Evolutionary conservation across 805 yeast species (phyloP).

Genomic region (Saccharomycopsis microspora): DNA sequence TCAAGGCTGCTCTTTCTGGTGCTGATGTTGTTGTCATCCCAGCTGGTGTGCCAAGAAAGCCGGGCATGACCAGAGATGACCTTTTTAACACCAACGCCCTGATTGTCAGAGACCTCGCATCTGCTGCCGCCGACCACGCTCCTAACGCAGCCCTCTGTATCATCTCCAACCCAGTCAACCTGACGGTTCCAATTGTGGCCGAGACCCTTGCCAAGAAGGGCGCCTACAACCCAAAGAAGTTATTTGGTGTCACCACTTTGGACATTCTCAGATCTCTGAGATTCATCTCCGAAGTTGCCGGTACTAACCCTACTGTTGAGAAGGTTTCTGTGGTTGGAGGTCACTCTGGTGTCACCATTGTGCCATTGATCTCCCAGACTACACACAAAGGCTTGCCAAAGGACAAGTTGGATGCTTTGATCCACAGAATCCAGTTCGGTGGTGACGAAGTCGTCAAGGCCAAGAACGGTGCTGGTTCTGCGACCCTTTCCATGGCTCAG

Average conservation of each 20-base stretch:
- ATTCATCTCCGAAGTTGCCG: constrained; percentile 49
- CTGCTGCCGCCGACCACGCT: constrained; percentile 51
- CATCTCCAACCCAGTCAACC: constrained; percentile 77
- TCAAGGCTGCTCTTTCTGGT: constrained; percentile 58
- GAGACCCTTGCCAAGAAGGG: constrained; percentile 66
- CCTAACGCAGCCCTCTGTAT: constrained; percentile 59
- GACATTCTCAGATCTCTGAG: constrained; percentile 66
- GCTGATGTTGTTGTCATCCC: constrained; percentile 84
- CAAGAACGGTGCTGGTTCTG: constrained; percentile 76
- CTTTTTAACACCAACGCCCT: constrained; percentile 77
- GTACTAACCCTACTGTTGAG: constrained; percentile 46
- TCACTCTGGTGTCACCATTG: constrained; percentile 76
- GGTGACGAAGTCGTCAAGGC: constrained; percentile 87
- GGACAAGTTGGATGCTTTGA: constrained; percentile 43
- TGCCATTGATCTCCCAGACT: constrained; percentile 60
- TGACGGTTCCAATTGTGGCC: constrained; percentile 75
- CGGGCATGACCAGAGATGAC: constrained; percentile 85
- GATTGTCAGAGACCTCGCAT: constrained; percentile 67
- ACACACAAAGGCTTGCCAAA: constrained; percentile 33
- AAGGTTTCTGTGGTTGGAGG: constrained; percentile 74
- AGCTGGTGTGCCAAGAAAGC: constrained; percentile 85
- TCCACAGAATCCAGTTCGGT: constrained; percentile 75
- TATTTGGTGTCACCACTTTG: constrained; percentile 76
- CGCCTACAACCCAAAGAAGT: constrained; percentile 62
- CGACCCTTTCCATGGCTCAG: constrained; percentile 78